phyloP scores from a whole-genome alignment of 805 yeast genomes.

The Teunomyces tritomae region DNA sequence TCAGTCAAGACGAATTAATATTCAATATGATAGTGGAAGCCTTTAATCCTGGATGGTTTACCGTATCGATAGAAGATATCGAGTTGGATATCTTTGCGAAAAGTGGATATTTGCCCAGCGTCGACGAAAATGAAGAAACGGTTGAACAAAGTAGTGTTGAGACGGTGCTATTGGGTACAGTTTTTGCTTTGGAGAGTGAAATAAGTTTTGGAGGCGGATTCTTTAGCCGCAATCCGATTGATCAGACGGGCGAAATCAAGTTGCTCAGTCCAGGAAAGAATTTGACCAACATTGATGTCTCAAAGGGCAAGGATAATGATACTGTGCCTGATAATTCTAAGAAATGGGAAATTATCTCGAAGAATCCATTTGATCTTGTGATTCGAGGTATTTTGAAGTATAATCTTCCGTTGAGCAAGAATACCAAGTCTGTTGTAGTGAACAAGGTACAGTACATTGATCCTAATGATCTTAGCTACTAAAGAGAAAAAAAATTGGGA shows the following conservation, averaged over 20 bases:
- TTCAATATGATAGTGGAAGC: slow-evolving; percentile 78
- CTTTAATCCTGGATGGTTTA: slow-evolving; percentile 82
- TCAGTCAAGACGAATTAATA: slow-evolving; percentile 79
- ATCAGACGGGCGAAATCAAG: slow-evolving; percentile 68
- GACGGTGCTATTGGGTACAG: slow-evolving; percentile 75
- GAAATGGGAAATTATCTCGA: slow-evolving; percentile 73
- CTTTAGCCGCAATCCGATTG: slow-evolving; percentile 56
- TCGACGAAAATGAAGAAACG: not conserved
- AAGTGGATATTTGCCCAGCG: slow-evolving; percentile 45
- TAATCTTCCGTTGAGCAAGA: slow-evolving; percentile 58
- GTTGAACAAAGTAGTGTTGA: slow-evolving; percentile 30
- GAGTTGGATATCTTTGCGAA: slow-evolving; percentile 86
- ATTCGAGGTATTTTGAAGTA: slow-evolving; percentile 81
- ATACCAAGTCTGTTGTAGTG: slow-evolving; percentile 57
- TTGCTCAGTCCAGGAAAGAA: slow-evolving; percentile 68
- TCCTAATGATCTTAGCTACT: slow-evolving; percentile 30
- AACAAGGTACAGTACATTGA: slow-evolving; percentile 57
- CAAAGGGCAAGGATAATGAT: slow-evolving; percentile 9
- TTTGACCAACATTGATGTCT: slow-evolving; percentile 22
- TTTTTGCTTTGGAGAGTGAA: slow-evolving; percentile 66
- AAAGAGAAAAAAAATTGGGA: too few relatives aligned
- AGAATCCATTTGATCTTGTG: slow-evolving; percentile 81
- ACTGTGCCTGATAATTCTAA: slow-evolving; percentile 40
- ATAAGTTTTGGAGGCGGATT: slow-evolving; percentile 75
- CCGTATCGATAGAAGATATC: slow-evolving; percentile 58